phyloP scores from a whole-genome alignment of 2,329 filamentous ascomycete genomes.

The Trichoderma gracile region DNA sequence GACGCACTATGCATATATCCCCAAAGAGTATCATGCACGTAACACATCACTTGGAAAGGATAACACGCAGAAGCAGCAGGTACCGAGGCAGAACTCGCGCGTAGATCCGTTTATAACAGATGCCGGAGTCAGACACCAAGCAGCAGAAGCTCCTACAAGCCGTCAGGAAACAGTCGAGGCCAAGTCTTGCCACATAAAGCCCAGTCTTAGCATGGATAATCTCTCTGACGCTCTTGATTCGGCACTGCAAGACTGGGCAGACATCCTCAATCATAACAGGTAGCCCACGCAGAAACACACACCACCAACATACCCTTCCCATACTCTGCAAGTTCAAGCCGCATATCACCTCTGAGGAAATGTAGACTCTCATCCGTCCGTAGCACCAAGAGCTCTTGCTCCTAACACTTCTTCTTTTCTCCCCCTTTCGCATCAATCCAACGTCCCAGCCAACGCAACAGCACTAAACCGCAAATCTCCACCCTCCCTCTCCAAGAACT shows the following conservation, averaged over 20 bases:
- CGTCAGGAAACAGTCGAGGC: not conserved
- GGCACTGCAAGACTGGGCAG: not conserved
- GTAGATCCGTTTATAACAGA: no score
- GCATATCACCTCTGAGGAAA: no score
- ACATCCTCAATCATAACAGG: not conserved
- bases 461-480: conserved; percentile 61
- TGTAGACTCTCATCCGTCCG: no score
- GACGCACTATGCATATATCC: not conserved
- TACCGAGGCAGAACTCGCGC: accelerated
- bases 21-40: not conserved
- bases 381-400: not conserved
- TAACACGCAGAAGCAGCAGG: not conserved
- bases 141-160: not conserved
- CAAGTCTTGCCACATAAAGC: not conserved
- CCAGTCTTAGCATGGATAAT: not conserved
- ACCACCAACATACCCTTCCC: no score
- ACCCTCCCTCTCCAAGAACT: conserved; percentile 58
- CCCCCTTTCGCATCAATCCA: conserved; percentile 43
- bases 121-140: accelerated
- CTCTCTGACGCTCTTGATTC: not conserved
- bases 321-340: no score
- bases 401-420: no score
- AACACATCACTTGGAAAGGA: not conserved
- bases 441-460: conserved; percentile 54
- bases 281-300: not conserved